A percentile compares a stretch with the other conserved stretches of the same genome.
Conservation (phyloP, 2,329 filamentous ascomycete species). For the Fusarium udum region DNA sequence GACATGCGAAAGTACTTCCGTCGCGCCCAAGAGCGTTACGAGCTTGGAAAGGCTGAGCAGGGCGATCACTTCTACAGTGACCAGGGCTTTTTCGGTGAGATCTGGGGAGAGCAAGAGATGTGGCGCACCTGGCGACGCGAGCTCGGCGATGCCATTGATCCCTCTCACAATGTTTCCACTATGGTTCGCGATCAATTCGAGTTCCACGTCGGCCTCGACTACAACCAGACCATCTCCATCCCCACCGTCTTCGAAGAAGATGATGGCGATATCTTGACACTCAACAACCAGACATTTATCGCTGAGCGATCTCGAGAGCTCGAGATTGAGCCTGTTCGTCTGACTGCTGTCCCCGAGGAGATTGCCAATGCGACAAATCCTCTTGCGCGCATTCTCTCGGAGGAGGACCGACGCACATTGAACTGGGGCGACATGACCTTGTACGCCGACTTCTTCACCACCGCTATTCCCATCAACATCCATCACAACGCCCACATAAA, state of each 20-base stretch:
- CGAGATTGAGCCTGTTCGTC: constrained; percentile 28
- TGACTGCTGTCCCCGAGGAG: constrained; percentile 27
- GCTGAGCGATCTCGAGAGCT: constrained; percentile 20
- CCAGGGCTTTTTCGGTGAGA: constrained; percentile 44
- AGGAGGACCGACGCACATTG: neutral
- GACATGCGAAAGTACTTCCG: constrained; percentile 40
- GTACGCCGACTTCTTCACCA: constrained; percentile 37
- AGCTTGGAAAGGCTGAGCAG: constrained; percentile 11
- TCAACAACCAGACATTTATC: constrained; percentile 26
- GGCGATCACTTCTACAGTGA: constrained; percentile 38
- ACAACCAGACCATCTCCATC: constrained; percentile 35
- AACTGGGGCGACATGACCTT: constrained; percentile 38
- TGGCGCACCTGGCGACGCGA: constrained; percentile 33
- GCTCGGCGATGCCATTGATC: constrained; percentile 4
- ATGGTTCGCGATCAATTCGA: constrained; percentile 35
- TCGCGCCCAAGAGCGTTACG: constrained; percentile 34
- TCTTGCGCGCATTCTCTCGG: neutral
- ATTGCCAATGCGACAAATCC: constrained; percentile 20
- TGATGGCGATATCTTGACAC: constrained; percentile 30
- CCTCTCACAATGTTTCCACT: neutral
- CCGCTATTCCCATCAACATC: constrained; percentile 32
- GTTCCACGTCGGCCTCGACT: constrained; percentile 38
- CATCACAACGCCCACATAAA: constrained; percentile 39
- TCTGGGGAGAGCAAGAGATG: constrained; percentile 43
- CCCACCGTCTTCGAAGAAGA: constrained; percentile 36